These are phyloP conservation scores for Phyllosticta citriasiana DNA, from an alignment of 2,329 filamentous ascomycete species.

Conservation along the genomic window DNA sequence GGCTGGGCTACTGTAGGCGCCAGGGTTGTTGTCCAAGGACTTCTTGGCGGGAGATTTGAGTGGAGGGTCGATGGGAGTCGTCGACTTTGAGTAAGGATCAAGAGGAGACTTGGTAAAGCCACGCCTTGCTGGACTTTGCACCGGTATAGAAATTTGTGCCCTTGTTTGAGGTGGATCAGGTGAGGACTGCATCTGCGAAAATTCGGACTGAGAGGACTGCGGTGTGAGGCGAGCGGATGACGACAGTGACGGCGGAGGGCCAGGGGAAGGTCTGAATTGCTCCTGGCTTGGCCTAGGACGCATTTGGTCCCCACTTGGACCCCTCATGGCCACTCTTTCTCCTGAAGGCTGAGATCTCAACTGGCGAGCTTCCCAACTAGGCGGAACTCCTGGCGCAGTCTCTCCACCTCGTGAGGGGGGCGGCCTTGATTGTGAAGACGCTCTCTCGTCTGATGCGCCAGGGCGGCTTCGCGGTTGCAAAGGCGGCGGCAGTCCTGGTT, in stretches of 20 bases:
- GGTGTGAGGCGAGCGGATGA: slow-evolving; percentile 29
- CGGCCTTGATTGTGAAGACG: slow-evolving; percentile 3
- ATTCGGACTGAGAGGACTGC: slow-evolving; percentile 30
- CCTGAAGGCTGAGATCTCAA: slow-evolving; percentile 13
- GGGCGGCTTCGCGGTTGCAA: slow-evolving; percentile 16
- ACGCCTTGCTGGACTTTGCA: slow-evolving; percentile 13
- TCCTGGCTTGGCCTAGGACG: slow-evolving; percentile 14
- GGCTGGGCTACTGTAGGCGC: background rate
- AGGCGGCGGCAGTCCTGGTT: slow-evolving; percentile 2
- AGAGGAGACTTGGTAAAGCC: slow-evolving; percentile 5
- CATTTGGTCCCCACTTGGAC: slow-evolving; percentile 25
- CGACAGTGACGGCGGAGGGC: slow-evolving; percentile 18
- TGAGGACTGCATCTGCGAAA: slow-evolving; percentile 14
- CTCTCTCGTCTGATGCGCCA: slow-evolving; percentile 20
- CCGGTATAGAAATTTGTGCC: slow-evolving; percentile 16
- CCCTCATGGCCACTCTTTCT: slow-evolving; percentile 23
- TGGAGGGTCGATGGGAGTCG: background rate
- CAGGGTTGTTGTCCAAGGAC: background rate
- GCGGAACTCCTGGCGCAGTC: slow-evolving; percentile 12
- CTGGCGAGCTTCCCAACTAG: slow-evolving; percentile 10
- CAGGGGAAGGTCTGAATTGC: slow-evolving; percentile 12
- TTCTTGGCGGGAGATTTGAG: background rate
- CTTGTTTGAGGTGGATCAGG: slow-evolving; percentile 10
- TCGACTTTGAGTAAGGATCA: background rate
- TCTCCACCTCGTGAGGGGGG: background rate